Base-by-base conservation (phyloP, 345 rosid genomes). In the Hibiscus trionum region DNA sequence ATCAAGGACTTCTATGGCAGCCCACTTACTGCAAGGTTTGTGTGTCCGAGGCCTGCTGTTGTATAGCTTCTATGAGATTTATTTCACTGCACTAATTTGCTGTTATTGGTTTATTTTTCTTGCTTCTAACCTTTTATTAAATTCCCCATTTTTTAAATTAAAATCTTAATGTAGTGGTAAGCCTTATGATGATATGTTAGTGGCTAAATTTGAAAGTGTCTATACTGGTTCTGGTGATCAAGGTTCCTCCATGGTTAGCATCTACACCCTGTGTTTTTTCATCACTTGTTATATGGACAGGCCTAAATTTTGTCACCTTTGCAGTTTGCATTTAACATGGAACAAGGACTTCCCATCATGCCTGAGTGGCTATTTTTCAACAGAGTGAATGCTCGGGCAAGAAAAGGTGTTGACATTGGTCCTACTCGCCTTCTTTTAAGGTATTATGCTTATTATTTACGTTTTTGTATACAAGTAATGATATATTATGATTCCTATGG, bases 161-260 rank as follows among this genome's bases (percentile, higher is more conserved):
- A 74, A 72, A 75, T 77, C 71, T 67, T 79, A 73, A 44, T 82
- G 82, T 82, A 95, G 98, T 76, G 98, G 96, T 65, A 93, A 91
- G 85, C 78, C 84, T 49, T 86, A 87, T 73, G 98, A 96, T 47
- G 84, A 90, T 49, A 84, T 83, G 74, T 81, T 96, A 46, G 84
- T 96, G 56, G 97, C 94, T 55, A 96, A 91, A 78, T 73, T 88
- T 27, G 99, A 93, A 79, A 85, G 87, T 75, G 89, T 91, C 73
- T 93, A 90, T 68, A 88, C 98, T 70, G 98, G 96, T 80, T 90
- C 99, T 61, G 94, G 91, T 58, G 96, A 91, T 52, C 89, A 82
- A 61, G 97, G 96, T n/a, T 91, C 97, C 79, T 88, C 96, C 56
- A 88, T 91, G 99, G 99, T 93, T 72, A 81, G 94, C 47, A 76